A percentile compares a stretch with the other conserved stretches of the same genome.
Evolutionary conservation across 2,329 filamentous ascomycete species (phyloP).

Genomic region (Cladobotryum mycophilum): DNA sequence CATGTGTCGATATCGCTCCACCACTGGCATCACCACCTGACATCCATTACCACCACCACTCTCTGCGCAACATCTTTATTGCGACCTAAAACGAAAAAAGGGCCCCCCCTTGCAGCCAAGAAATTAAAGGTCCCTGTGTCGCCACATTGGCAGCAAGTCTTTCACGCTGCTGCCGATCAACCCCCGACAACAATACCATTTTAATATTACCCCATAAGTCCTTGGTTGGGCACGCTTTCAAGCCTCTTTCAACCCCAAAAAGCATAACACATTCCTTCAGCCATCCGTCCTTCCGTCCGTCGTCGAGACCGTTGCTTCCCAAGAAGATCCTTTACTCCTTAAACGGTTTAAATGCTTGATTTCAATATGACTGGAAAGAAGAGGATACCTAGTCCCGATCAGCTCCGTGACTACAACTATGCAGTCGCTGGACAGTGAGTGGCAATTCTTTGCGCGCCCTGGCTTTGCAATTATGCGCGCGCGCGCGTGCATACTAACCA

Average conservation of each 20-base stretch:
- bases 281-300: not conserved
- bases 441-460: not conserved
- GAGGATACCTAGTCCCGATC: conserved; percentile 48
- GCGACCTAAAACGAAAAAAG: not conserved
- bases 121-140: not conserved
- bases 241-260: not conserved
- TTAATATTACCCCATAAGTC: too few relatives aligned
- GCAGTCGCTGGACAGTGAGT: conserved; percentile 82
- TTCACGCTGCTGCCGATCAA: too few relatives aligned
- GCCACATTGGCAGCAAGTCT: not conserved
- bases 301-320: not conserved
- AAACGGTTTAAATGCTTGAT: not conserved
- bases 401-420: conserved; percentile 63
- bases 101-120: not conserved
- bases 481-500: not conserved
- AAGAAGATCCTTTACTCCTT: not conserved
- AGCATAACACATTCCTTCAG: not conserved
- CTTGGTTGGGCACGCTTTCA: not conserved
- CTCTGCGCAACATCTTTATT: not conserved
- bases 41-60: not conserved
- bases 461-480: not conserved
- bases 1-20: not conserved
- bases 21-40: not conserved
- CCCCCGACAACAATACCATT: too few relatives aligned
- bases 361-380: conserved; percentile 9